These are phyloP conservation scores for Lachnellula hyalina DNA, from an alignment of 2,329 filamentous ascomycete genomes.

Conservation along the genomic window DNA sequence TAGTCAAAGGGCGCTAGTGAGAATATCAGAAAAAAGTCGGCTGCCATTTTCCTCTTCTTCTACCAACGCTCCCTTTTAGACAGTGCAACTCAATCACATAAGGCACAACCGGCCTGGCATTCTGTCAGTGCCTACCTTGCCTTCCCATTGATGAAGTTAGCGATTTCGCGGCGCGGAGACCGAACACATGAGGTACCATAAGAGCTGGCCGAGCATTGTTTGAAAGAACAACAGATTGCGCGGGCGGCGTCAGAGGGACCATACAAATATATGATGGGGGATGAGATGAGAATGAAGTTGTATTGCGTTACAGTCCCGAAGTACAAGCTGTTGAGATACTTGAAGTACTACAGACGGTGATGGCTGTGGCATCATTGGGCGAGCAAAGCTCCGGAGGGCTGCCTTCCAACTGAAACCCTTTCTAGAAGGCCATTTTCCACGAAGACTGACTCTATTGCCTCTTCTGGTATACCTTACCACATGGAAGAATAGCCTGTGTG, in stretches of 20 bases:
- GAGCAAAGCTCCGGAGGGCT: too few relatives aligned
- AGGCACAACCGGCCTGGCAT: constrained; percentile 56
- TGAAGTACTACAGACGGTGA: background rate
- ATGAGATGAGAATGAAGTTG: background rate
- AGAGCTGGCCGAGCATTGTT: constrained; percentile 51
- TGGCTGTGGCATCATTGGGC: too few relatives aligned
- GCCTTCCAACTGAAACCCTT: too few relatives aligned
- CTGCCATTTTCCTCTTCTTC: constrained; percentile 35
- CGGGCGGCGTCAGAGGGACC: constrained; percentile 81
- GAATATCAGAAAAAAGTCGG: constrained; percentile 17
- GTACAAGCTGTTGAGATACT: background rate
- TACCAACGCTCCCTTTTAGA: constrained; percentile 71
- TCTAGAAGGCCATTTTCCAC: background rate
- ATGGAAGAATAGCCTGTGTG: too few relatives aligned
- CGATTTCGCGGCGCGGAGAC: constrained; percentile 57
- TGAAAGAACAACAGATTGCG: constrained; percentile 47
- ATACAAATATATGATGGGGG: constrained; percentile 44
- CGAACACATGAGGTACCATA: constrained; percentile 45
- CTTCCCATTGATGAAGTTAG: constrained; percentile 56
- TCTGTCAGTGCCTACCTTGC: constrained; percentile 58
- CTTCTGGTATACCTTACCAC: background rate
- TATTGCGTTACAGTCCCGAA: background rate
- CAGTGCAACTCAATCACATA: constrained; percentile 72
- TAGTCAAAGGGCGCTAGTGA: background rate
- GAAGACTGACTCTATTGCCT: background rate